These are phyloP conservation scores for Chlorella ohadii DNA, from an alignment of 139 green algal genomes.

Conservation along the genomic window DNA sequence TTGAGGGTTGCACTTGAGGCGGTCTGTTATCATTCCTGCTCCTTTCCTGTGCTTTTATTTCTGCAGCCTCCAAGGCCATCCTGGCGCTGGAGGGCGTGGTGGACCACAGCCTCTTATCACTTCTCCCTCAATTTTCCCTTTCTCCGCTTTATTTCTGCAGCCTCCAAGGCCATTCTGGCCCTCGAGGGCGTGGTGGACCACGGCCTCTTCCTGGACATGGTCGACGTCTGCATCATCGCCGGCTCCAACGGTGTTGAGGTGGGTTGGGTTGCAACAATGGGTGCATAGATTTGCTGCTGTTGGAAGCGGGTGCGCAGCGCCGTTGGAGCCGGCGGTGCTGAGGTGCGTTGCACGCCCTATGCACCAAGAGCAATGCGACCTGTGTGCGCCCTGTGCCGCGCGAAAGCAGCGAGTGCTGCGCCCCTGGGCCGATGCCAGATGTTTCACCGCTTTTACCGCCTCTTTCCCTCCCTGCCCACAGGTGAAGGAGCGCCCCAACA, in stretches of 20 bases:
- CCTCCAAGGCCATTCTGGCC: conserved; percentile 84
- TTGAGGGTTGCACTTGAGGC: too few relatives aligned
- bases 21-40: too few relatives aligned
- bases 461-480: background rate
- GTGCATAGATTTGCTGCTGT: background rate
- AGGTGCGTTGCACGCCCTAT: too few relatives aligned
- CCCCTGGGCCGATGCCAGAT: too few relatives aligned
- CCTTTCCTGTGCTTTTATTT: too few relatives aligned
- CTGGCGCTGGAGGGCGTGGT: conserved; percentile 91
- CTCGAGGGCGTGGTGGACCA: conserved; percentile 98
- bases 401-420: too few relatives aligned
- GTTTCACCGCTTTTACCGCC: background rate
- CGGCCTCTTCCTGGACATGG: conserved; percentile 98
- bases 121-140: too few relatives aligned
- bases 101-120: conserved; percentile 99
- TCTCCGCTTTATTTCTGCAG: conserved; percentile 43
- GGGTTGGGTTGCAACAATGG: background rate
- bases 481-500: conserved; percentile 17
- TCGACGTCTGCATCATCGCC: conserved; percentile 95
- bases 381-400: too few relatives aligned
- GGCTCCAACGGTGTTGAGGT: conserved; percentile 44
- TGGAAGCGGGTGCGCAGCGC: background rate
- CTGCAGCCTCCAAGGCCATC: conserved; percentile 89
- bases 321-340: too few relatives aligned
- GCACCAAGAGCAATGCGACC: too few relatives aligned